Conservation (phyloP, 805 yeast species). For the Schwanniomyces yamadae region DNA sequence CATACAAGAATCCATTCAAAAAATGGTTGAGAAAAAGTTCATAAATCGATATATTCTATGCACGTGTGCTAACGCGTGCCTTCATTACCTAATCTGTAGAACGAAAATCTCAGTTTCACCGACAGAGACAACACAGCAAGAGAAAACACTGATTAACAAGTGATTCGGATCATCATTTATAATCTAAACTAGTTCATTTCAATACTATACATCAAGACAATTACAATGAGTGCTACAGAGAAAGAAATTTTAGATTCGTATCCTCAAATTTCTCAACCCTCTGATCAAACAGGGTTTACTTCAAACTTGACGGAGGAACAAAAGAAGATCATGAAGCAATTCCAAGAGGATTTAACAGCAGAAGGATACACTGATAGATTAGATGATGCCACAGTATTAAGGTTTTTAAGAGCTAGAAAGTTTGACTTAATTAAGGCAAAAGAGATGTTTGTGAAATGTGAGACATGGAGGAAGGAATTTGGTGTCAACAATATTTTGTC, state of each 20-base stretch:
- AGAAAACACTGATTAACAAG: too few species aligned
- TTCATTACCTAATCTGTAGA: too few species aligned
- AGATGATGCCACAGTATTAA: constrained; percentile 80
- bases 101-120: too few species aligned
- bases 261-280: constrained; percentile 67
- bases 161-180: too few species aligned
- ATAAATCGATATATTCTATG: not conserved
- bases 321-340: constrained; percentile 52
- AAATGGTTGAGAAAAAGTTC: constrained; percentile 34
- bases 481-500: constrained; percentile 84
- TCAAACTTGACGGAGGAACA: constrained; percentile 76
- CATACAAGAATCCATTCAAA: constrained; percentile 38
- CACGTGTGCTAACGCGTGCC: too few species aligned
- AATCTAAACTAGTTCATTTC: too few species aligned
- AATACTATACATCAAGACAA: too few species aligned
- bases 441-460: constrained; percentile 83
- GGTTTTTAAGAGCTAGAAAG: constrained; percentile 94
- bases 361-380: constrained; percentile 73
- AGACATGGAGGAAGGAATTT: constrained; percentile 84
- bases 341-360: constrained; percentile 57
- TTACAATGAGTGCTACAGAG: constrained; percentile 25
- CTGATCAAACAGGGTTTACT: constrained; percentile 70
- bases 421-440: constrained; percentile 79
- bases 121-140: not conserved
- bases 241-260: constrained; percentile 52